These are phyloP conservation scores for Epichloe festucae DNA, from an alignment of 2,329 filamentous ascomycete species.

Conservation along the genomic window DNA sequence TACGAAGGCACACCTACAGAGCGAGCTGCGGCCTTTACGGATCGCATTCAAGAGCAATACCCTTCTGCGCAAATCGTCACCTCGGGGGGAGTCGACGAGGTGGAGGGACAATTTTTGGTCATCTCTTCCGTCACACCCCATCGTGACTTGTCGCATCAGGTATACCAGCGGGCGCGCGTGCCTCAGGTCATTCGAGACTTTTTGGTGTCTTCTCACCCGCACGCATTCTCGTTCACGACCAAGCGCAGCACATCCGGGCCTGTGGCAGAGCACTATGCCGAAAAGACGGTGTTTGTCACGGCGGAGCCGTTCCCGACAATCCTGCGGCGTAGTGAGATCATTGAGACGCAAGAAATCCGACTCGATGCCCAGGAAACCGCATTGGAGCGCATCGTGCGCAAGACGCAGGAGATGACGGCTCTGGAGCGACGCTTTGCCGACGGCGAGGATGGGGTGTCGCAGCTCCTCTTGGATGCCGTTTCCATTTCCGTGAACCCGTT, in stretches of 20 bases:
- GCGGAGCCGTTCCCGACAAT: constrained; percentile 86
- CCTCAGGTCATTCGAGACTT: constrained; percentile 78
- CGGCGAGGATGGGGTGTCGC: constrained; percentile 57
- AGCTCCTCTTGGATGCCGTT: constrained; percentile 61
- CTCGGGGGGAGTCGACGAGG: constrained; percentile 56
- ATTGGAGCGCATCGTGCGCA: constrained; percentile 77
- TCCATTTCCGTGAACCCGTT: constrained; percentile 61
- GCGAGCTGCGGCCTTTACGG: constrained; percentile 68
- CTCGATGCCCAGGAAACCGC: constrained; percentile 74
- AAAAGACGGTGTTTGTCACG: constrained; percentile 76
- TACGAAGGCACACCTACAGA: constrained; percentile 74
- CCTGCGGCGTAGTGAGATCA: constrained; percentile 72
- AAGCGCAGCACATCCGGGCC: constrained; percentile 56
- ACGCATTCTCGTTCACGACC: constrained; percentile 63
- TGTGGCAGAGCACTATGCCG: constrained; percentile 60
- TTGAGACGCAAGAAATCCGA: constrained; percentile 51
- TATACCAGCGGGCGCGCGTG: constrained; percentile 81
- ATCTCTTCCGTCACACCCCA: constrained; percentile 71
- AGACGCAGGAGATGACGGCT: constrained; percentile 70
- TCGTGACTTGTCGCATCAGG: constrained; percentile 67
- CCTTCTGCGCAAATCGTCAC: constrained; percentile 72
- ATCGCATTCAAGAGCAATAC: constrained; percentile 84
- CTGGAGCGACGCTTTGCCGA: constrained; percentile 64
- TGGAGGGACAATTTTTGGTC: constrained; percentile 83
- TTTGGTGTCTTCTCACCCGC: constrained; percentile 64